Conservation (phyloP, 176 grass and related monocot species). For the Puya raimondii region DNA sequence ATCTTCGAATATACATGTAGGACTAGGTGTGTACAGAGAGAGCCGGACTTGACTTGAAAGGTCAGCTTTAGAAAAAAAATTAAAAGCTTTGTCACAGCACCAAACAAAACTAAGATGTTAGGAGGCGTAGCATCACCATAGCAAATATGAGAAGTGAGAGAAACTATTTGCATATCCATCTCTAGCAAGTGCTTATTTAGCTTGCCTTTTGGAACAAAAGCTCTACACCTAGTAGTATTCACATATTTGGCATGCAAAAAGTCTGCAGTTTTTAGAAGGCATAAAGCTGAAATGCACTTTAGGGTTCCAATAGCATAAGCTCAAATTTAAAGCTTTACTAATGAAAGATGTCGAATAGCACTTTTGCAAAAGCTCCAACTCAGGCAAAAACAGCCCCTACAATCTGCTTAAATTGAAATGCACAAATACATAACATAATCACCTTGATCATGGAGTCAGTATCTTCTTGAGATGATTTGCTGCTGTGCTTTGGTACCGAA, state of each 20-base stretch:
- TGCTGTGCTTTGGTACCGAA: constrained; percentile 40
- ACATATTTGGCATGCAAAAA: too few species aligned
- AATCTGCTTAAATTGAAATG: background rate
- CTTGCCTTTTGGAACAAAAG: too few species aligned
- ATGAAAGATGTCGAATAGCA: too few species aligned
- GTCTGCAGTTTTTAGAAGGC: too few species aligned
- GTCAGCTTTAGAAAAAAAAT: background rate
- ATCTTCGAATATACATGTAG: background rate
- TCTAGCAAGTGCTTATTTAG: too few species aligned
- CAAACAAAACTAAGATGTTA: background rate
- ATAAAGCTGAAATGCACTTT: too few species aligned
- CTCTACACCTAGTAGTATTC: too few species aligned
- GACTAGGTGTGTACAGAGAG: background rate
- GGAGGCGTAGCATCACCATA: background rate
- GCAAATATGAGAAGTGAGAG: background rate
- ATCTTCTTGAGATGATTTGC: constrained; percentile 30
- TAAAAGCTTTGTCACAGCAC: background rate
- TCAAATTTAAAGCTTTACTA: too few species aligned
- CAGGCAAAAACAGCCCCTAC: too few species aligned
- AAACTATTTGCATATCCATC: too few species aligned
- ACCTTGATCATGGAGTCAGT: constrained; percentile 51
- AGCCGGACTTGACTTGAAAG: background rate
- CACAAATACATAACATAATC: constrained; percentile 22
- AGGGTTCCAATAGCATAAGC: too few species aligned
- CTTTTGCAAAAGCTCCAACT: too few species aligned